Base-by-base conservation (phyloP, 2,329 filamentous ascomycete genomes). In the Aspergillus ruber region DNA sequence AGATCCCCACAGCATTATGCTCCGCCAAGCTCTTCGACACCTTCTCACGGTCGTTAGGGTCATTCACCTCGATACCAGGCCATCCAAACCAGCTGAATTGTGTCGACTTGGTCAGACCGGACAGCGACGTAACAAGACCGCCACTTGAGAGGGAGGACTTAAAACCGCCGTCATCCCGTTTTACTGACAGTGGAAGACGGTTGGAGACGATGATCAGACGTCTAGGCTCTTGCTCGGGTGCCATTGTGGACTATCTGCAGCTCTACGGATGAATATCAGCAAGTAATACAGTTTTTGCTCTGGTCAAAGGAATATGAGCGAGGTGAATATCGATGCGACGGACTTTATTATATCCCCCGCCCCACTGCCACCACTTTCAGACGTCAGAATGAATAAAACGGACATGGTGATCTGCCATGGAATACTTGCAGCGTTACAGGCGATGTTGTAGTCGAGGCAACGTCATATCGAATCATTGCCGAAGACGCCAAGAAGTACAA, bases 31-130 rank as follows among this genome's bases (percentile, higher is more conserved):
- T 82, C 58, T 84, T 75, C 56, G 80, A 82, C 65, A 96, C 82
- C 46, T 77, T 74, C 6, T 79, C 74, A 43, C 84, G 77, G 65
- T 95, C 90, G 38, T 49, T 47, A 0, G 81, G 77, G 49, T 93
- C 87, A 36, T 88, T 87, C 1, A 95, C 82, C 67, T 94, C 87
- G 15, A 93, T 74, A 13, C 91, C 90, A 0, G 91, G 90, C 91
- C 91, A 96, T 52, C 90, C 91, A 69, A 95, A 96, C 90, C 91
- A 96, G 64, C 88, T 86, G 68, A 95, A 95, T 57, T 83, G 86
- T 17, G 88, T 94, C 4, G 87, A 85, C 70, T 95, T 95, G 60
- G 86, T 85, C 44, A 96, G 74, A 20, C 90, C 90, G 48, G 88
- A 91, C 46, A 96, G 76, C 18, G 90, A 90, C 23, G 88, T 95